Percentiles rank a stretch among this genome's conserved stretches.
Conservation (phyloP, 139 green algal genomes). For the Closterium sp. region DNA sequence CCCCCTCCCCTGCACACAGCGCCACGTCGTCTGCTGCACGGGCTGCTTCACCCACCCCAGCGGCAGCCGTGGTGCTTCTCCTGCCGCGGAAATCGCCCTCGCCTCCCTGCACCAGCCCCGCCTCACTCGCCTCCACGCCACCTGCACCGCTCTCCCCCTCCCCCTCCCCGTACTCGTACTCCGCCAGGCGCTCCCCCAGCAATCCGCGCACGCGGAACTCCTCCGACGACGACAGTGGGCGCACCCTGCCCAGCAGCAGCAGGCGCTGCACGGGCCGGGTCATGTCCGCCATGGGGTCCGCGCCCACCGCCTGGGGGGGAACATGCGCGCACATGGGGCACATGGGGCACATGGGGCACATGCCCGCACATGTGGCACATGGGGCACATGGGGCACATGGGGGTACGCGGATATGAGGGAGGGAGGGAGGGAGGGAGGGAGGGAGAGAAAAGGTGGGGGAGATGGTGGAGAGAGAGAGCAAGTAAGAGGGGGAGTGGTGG, state of each 20-base stretch:
- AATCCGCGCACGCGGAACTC: neutral
- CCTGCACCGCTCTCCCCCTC: neutral
- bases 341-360: neutral
- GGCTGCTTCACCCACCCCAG: neutral
- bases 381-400: neutral
- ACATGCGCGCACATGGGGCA: too few relatives aligned
- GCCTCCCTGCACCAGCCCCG: neutral
- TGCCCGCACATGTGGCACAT: neutral
- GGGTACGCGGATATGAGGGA: neutral
- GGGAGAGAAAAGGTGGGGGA: neutral
- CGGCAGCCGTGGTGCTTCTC: neutral
- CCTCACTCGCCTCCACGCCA: neutral
- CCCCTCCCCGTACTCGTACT: neutral
- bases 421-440: neutral
- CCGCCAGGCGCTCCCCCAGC: neutral
- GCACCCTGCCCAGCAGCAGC: neutral
- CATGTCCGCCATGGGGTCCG: neutral
- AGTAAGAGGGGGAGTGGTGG: neutral
- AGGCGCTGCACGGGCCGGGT: neutral
- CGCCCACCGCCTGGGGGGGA: neutral
- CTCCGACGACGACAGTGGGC: neutral
- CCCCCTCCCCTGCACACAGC: neutral
- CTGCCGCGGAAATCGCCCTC: neutral
- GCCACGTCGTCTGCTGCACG: neutral
- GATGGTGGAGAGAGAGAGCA: too few relatives aligned